These are phyloP conservation scores for Thinopyrum elongatum DNA, from an alignment of 176 grass and related monocot species.

Conservation along the genomic window DNA sequence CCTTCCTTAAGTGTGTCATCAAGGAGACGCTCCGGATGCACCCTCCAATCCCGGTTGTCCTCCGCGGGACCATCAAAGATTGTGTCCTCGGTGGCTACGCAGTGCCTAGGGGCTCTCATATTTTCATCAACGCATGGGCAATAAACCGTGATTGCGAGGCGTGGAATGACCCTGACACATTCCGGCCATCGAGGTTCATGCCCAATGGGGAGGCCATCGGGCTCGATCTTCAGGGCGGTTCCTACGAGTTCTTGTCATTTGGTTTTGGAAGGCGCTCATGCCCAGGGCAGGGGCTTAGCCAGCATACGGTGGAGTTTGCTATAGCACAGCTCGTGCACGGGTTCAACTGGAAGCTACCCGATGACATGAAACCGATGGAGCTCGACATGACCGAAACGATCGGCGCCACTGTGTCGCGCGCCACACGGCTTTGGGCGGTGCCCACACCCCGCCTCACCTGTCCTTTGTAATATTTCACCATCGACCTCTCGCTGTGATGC, in stretches of 20 bases:
- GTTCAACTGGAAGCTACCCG: no score
- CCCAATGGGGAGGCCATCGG: constrained; percentile 9
- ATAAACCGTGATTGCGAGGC: constrained; percentile 26
- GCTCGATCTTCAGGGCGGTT: constrained; percentile 65
- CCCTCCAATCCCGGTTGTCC: constrained; percentile 51
- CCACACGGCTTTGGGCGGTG: no score
- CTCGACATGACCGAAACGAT: no score
- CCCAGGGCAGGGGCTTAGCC: constrained; percentile 50
- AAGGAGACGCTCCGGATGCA: no score
- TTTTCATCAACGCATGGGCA: no score
- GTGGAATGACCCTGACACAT: constrained; percentile 63
- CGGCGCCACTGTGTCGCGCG: no score
- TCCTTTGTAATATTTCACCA: no score
- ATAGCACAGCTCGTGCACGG: constrained; percentile 49
- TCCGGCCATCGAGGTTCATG: constrained; percentile 50
- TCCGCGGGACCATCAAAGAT: constrained; percentile 58
- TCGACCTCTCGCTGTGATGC: no score
- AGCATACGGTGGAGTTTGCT: constrained; percentile 52
- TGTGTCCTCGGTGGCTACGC: constrained; percentile 25
- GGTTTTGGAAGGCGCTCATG: constrained; percentile 63
- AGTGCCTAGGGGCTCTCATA: constrained; percentile 17
- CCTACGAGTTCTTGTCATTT: constrained; percentile 78
- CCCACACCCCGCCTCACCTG: no score
- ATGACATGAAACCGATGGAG: no score
- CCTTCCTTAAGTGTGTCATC: no score